Evolutionary conservation across 495 filamentous ascomycete species (phyloP).

Genomic region (Arthonia radiata): DNA sequence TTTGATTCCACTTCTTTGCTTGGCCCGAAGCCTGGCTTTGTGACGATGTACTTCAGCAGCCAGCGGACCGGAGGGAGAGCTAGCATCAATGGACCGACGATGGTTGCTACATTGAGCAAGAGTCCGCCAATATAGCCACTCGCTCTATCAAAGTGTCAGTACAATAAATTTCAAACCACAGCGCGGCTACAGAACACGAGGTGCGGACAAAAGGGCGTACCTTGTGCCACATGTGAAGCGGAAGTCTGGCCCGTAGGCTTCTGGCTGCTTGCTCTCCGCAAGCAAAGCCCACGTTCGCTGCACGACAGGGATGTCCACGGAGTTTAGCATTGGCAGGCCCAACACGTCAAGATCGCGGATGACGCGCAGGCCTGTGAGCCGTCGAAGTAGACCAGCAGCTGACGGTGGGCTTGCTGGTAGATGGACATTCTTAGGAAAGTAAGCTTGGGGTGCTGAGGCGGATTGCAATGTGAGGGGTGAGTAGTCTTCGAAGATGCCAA

Average conservation of each 20-base stretch:
- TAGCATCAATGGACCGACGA: slow-evolving; percentile 26
- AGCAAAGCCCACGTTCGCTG: slow-evolving; percentile 51
- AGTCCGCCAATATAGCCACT: slow-evolving; percentile 31
- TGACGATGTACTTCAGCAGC: slow-evolving; percentile 26
- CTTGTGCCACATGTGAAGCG: too few species aligned
- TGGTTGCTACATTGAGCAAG: slow-evolving; percentile 30
- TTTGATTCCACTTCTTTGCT: slow-evolving; percentile 21
- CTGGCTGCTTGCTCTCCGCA: too few species aligned
- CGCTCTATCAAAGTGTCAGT: slow-evolving; percentile 32
- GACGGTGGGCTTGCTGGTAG: slow-evolving; percentile 13
- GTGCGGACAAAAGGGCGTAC: too few species aligned
- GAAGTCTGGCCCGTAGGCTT: slow-evolving; percentile 44
- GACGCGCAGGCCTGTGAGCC: slow-evolving; percentile 32
- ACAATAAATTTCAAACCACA: too few species aligned
- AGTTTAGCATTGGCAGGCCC: slow-evolving; percentile 30
- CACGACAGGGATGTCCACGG: slow-evolving; percentile 40
- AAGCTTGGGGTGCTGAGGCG: too few species aligned
- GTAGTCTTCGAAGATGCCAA: slow-evolving; percentile 39
- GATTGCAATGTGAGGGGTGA: too few species aligned
- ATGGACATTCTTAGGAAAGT: too few species aligned
- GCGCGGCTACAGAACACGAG: too few species aligned
- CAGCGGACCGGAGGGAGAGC: slow-evolving; percentile 27
- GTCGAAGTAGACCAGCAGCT: slow-evolving; percentile 13
- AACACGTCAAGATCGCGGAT: slow-evolving; percentile 43
- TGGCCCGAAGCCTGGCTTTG: slow-evolving; percentile 43